Evolutionary conservation across 2,329 filamentous ascomycete species (phyloP), one percentile per base, ranked within the genome.

Genomic region (Trichophyton schoenleinii): DNA sequence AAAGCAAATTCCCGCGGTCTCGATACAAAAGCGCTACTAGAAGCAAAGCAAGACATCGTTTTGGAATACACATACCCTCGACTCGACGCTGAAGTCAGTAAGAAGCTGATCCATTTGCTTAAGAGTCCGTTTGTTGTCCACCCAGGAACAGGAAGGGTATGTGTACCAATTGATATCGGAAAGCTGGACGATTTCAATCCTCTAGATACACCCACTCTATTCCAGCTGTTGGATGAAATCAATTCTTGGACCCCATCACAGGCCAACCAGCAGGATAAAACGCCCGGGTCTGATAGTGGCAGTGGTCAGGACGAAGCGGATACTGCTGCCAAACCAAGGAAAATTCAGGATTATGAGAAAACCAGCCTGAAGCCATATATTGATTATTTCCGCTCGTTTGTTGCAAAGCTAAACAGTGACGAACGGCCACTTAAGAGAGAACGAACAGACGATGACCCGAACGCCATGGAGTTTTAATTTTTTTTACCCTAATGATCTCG

Each of bases 51-150:
- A 73, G 94, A 97, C 71, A 88, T 99, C 64, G 86, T 97, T 2
- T 83, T 99, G 34, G 94, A 99, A 75, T 97, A 99, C 76, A 96
- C 94, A 5, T 99, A 99, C 74, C 94, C 94, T 2, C 87, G 94
- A 44, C 87, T 99, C 60, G 94, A 99, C 79, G 91, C 94, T 64
- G 91, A 96, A 74, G 94, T 99, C 71, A 94, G 88, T 71, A 97
- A 97, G 80, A 96, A 96, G 73, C 84, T 95, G 62, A 97, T 96
- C 77, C 94, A 99, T 81, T 84, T 99, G 81, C 85, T 99, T 68
- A 99, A 99, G 73, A 91, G 87, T 64, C 94, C 94, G 0, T 99
- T 99, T 70, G 92, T 96, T 63, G 87, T 99, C 42, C 94, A 99
- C 72, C 94, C 94, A 0, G 91, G 91, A 18, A 99, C 94, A 0